Conservation (phyloP, 2,329 filamentous ascomycete genomes). For the Microdochium bolleyi region DNA sequence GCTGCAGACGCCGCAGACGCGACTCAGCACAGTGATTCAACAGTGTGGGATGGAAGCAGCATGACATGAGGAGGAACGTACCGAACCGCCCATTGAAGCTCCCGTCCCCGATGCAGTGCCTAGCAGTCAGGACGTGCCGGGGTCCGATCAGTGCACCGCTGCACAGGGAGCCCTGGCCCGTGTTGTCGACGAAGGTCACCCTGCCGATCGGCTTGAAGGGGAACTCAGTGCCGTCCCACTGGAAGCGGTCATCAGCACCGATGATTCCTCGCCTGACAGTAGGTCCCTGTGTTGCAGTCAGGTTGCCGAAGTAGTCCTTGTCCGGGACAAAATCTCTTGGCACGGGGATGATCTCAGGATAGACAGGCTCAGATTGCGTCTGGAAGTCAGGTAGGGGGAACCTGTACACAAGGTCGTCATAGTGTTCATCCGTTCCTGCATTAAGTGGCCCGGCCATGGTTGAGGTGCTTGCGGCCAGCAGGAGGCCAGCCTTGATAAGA, state of each 20-base stretch:
- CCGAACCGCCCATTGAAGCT: not conserved
- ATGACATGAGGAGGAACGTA: not conserved
- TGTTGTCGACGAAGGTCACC: conserved; percentile 1
- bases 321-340: not conserved
- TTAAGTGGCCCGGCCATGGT: not conserved
- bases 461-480: not conserved
- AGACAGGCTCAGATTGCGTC: not conserved
- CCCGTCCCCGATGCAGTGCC: conserved; percentile 10
- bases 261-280: conserved; percentile 7
- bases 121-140: conserved; percentile 12
- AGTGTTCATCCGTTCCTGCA: not conserved
- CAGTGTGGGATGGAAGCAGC: no score
- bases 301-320: not conserved
- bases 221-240: conserved; percentile 3
- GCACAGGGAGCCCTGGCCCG: conserved; percentile 8
- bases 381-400: not conserved
- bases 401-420: not conserved
- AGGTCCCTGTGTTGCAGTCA: not conserved
- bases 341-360: not conserved
- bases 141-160: conserved; percentile 13
- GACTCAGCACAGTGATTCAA: not conserved
- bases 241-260: conserved; percentile 8
- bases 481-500: not conserved
- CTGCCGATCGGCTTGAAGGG: conserved; percentile 8
- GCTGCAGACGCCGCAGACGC: conserved; percentile 5